A percentile compares a stretch with the other conserved stretches of the same genome.
These are phyloP conservation scores for Cytospora piceicola DNA, from an alignment of 2,329 filamentous ascomycete genomes.

Conservation along the genomic window DNA sequence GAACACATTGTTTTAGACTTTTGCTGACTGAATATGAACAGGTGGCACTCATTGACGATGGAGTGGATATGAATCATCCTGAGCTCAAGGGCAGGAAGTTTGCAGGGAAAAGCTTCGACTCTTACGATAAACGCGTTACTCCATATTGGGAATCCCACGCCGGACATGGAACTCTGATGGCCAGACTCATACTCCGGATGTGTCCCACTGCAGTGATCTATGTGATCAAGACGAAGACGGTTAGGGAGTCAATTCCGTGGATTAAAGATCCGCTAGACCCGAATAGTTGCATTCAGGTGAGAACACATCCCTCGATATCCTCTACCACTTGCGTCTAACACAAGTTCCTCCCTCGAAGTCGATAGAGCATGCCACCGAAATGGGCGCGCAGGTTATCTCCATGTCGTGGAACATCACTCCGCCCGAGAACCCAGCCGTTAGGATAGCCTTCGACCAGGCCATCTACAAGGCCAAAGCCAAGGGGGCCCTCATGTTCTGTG, in stretches of 20 bases:
- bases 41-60: constrained; percentile 10
- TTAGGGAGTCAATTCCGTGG: not conserved
- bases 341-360: not conserved
- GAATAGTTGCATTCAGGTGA: not conserved
- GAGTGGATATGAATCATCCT: not conserved
- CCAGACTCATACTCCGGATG: not conserved
- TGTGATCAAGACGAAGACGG: constrained; percentile 4
- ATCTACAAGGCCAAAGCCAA: not conserved
- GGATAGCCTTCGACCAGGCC: not conserved
- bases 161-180: constrained; percentile 1
- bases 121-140: not conserved
- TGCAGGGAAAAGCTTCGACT: not conserved
- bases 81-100: not conserved
- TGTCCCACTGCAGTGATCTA: constrained; percentile 1
- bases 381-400: not conserved
- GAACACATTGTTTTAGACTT: no score
- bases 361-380: not conserved
- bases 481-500: not conserved
- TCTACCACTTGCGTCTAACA: no score
- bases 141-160: not conserved
- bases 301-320: no score
- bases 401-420: not conserved
- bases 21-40: no score
- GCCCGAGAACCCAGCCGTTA: not conserved
- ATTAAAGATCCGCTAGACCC: not conserved